These are phyloP conservation scores for Neurospora sp. DNA, from an alignment of 495 filamentous ascomycete species.

Conservation along the genomic window DNA sequence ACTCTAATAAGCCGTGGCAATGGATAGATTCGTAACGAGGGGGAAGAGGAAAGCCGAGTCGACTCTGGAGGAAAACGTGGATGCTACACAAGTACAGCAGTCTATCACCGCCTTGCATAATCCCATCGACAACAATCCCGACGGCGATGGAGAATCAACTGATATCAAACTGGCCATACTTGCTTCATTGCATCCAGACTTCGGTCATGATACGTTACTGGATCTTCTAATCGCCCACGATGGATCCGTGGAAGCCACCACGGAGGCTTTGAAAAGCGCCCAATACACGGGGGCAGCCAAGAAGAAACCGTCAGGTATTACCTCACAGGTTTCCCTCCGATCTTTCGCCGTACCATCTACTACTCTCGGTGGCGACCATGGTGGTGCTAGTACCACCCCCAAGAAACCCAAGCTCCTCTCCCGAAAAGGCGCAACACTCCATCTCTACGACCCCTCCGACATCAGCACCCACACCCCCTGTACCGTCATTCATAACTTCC, in stretches of 20 bases:
- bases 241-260: constrained; percentile 61
- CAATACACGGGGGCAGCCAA: constrained; percentile 5
- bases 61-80: background rate
- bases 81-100: background rate
- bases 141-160: constrained; percentile 55
- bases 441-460: constrained; percentile 71
- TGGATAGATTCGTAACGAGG: constrained; percentile 38
- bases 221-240: constrained; percentile 69
- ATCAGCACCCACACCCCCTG: constrained; percentile 75
- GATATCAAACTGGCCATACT: constrained; percentile 82
- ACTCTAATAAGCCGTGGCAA: constrained; percentile 3
- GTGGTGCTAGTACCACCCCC: constrained; percentile 8
- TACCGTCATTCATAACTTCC: constrained; percentile 84
- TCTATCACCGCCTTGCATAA: background rate
- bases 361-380: constrained; percentile 14
- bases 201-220: constrained; percentile 56
- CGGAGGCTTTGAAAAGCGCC: constrained; percentile 36
- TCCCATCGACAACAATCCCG: background rate
- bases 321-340: constrained; percentile 49
- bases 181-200: constrained; percentile 58
- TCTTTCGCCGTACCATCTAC: constrained; percentile 35
- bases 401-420: constrained; percentile 45
- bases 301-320: constrained; percentile 17
- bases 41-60: constrained; percentile 29
- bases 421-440: constrained; percentile 70